These are phyloP conservation scores for Sphagnum tenellum DNA, from an alignment of 225 moss, liverwort and hornwort species.

Conservation along the genomic window DNA sequence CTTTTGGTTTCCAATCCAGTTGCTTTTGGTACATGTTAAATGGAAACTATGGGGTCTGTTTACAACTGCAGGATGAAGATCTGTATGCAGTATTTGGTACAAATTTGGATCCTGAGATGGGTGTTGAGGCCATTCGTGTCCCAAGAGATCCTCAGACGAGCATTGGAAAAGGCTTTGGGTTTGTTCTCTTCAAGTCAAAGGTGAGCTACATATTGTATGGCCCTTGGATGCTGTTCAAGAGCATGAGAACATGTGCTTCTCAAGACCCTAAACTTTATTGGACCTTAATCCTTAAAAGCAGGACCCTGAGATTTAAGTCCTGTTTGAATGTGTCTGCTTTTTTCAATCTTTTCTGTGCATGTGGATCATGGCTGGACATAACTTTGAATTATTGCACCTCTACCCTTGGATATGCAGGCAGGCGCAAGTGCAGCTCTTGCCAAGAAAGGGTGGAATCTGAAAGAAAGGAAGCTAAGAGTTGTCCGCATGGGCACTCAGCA, in stretches of 20 bases:
- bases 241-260: no score
- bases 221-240: no score
- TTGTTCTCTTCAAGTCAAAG: constrained; percentile 85
- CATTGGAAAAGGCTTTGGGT: constrained; percentile 88
- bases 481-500: constrained; percentile 62
- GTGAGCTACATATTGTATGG: constrained; percentile 10
- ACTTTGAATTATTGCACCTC: no score
- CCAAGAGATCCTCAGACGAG: constrained; percentile 90
- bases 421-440: constrained; percentile 67
- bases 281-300: no score
- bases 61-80: constrained; percentile 72
- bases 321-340: background rate
- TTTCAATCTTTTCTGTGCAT: background rate
- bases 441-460: constrained; percentile 48
- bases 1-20: no score
- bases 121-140: constrained; percentile 81
- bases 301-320: no score
- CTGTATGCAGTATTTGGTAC: constrained; percentile 53
- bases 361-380: background rate
- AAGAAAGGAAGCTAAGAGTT: constrained; percentile 65
- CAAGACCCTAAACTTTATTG: no score
- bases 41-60: background rate
- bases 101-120: constrained; percentile 48
- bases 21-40: no score
- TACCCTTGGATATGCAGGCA: constrained; percentile 26